Evolutionary conservation across 805 yeast genomes (phyloP), one percentile per base, ranked within the genome.

Genomic region (Ogataea salicorniae): DNA sequence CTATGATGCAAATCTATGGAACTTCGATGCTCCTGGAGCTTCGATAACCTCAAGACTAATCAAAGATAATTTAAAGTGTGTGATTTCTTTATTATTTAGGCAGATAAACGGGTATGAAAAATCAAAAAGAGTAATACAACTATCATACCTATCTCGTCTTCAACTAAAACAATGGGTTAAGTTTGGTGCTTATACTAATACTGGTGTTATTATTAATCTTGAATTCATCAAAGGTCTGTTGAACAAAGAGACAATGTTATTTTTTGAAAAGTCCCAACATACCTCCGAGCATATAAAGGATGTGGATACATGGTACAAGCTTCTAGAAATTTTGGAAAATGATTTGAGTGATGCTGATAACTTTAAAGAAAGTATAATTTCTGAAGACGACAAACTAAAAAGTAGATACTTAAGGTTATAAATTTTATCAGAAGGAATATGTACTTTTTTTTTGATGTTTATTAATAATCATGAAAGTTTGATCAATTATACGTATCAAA

Each of bases 121-220:
- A 13, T 23, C 41, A 8, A n/a, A 15, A 2, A 6, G 7, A 8
- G 34, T 15, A 5, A 6, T 6, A 16, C 16, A 26, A 6, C 41
- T 39, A 2, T 11, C 6, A 4, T 23, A 39, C 18, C 15, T n/a
- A 7, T 26, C 41, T 11, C 9, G 84, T 46, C 68, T 79, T 48
- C 51, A 45, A 26, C 22, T 50, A 35, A 26, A 31, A 34, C 45
- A 84, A 78, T 84, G 90, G 90, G 83, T 81, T 46, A 76, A 77
- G 51, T 87, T 82, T 65, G 78, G 79, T 36, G 77, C 77, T 48
- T 58, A 57, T 37, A 60, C 60, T 52, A 76, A 75, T 52, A 73
- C 73, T 52, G 88, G 88, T 50, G 66, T 64, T 53, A 67, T 62
- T 49, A 72, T 84, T 49, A 75, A 80, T 60, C 72, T 74, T 61